Evolutionary conservation across 2,329 filamentous ascomycete species (phyloP), one percentile per base, ranked within the genome.

Genomic region (Pseudogymnoascus sp.): DNA sequence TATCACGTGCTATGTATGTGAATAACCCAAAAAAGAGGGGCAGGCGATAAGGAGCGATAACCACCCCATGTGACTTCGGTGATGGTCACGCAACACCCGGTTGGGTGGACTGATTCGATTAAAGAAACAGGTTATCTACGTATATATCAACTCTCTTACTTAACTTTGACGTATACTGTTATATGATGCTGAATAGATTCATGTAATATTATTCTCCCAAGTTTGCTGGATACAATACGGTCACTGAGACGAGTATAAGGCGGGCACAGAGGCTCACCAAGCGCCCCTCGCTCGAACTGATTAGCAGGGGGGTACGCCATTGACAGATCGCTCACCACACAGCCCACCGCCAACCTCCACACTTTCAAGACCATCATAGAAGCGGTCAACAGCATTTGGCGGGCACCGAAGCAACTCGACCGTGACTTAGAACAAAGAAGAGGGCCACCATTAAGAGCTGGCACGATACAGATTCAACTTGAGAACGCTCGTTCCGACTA

Each of bases 71-170:
- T 57, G 51, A 57, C 51, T 57, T 57, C 14, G 16, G 29, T 5
- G 11, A 14, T 10, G 51, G 51, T 57, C 51, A 57, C 51, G 51
- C 51, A 57, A 57, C 51, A 57, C 51, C 51, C 29, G 51, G 29
- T 57, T 57, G 51, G 51, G 14, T 57, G 51, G 51, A 31, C 29
- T 57, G 51, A 57, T 57, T 57, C 51, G 8, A 51, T 16, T 57
- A 57, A 57, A 36, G 29, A 57, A 57, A 57, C 29, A 57, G 51
- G 47, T 36, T 57, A 5, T 18, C 16, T 18, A 57, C 51, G 51
- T 57, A 57, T 57, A 57, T 34, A 57, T 57, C 51, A 57, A 57
- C 51, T 34, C n/a, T 57, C 51, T 21, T 57, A 12, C 51, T 57
- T 57, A 34, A 57, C 51, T 18, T 54, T 54, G 29, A 57, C 29